Base-by-base conservation (phyloP, 768 basidiomycete species). In the Amanita inopinata region DNA sequence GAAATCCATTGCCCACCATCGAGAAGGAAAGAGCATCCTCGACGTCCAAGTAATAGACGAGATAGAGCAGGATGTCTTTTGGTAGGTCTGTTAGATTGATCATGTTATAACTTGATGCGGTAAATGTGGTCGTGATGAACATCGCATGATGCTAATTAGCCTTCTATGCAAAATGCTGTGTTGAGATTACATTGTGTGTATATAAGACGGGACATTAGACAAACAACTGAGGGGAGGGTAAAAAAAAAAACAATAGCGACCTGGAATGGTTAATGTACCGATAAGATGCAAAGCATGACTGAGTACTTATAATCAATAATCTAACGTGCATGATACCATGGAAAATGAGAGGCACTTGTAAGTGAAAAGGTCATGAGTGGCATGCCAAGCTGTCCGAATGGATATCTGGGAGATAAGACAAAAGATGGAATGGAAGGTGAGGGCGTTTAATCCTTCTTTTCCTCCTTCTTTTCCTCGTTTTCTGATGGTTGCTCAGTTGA, bases 401-500 rank as follows among this genome's bases (percentile, higher is more conserved):
- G 41, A 43, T 43, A 24, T 35, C 20, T n/a, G 34, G 10, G 23
- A 44, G 20, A 28, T 28, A 28, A n/a, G n/a, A n/a, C 5, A 10
- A 17, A 18, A 17, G 23, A 9, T 8, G 22, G 20, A 37, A 11
- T 0, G 12, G 11, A 24, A 34, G 4, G 10, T n/a, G 35, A 37
- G 30, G 18, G 22, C 9, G 5, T 30, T 44, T 37, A 44, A 15
- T 44, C 43, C 20, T 44, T 44, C 34, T 44, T 44, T 56, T 91
- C 83, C 69, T 89, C 89, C 83, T 90, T 88, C 70, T 90, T 82
- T 53, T 80, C 81, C 58, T 78, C 71, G 56, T 65, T 63, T 55
- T 73, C 66, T 9, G 66, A 56, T 25, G 60, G 55, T 37, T 60
- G 65, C 46, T 67, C 71, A 43, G 73, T 66, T 14, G 74, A 57